These are phyloP conservation scores for Lobosporangium transversale DNA, from an alignment of 192 early-diverging fungal species.

Conservation along the genomic window DNA sequence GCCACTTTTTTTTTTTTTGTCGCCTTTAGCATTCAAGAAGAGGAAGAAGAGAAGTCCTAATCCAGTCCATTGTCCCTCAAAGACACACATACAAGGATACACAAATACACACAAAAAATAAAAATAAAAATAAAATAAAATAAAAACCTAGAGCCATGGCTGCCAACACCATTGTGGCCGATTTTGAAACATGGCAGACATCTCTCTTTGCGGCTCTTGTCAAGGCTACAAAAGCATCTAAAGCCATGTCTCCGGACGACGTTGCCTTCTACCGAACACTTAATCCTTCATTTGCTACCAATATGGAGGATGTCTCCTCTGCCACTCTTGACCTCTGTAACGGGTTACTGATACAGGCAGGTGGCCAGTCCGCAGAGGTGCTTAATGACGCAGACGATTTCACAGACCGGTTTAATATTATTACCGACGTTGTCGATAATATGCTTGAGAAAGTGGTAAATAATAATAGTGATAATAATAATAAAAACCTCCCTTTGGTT, in stretches of 20 bases:
- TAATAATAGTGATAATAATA: neutral
- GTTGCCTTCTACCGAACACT: slow-evolving; percentile 71
- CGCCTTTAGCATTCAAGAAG: no score
- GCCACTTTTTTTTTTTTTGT: no score
- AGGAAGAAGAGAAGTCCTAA: no score
- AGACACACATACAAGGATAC: no score
- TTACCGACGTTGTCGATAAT: slow-evolving; percentile 81
- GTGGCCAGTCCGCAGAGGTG: slow-evolving; percentile 12
- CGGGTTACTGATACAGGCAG: slow-evolving; percentile 35
- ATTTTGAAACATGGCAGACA: slow-evolving; percentile 58
- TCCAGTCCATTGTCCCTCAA: no score
- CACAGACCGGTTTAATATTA: slow-evolving; percentile 68
- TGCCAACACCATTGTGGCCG: slow-evolving; percentile 31
- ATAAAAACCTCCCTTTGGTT: no score
- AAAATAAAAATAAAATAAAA: no score
- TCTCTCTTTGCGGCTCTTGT: slow-evolving; percentile 62
- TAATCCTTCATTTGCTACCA: slow-evolving; percentile 63
- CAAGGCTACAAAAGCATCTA: slow-evolving; percentile 68
- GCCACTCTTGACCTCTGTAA: slow-evolving; percentile 42
- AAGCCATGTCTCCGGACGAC: slow-evolving; percentile 64
- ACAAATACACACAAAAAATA: no score
- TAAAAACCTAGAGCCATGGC: slow-evolving; percentile 14
- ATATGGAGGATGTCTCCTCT: slow-evolving; percentile 41
- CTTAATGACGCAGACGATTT: slow-evolving; percentile 73
- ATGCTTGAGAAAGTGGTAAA: slow-evolving; percentile 84